Percentiles rank a stretch among this genome's conserved stretches.
phyloP scores from a whole-genome alignment of 192 early-diverging fungal species.

The Gigaspora rosea region DNA sequence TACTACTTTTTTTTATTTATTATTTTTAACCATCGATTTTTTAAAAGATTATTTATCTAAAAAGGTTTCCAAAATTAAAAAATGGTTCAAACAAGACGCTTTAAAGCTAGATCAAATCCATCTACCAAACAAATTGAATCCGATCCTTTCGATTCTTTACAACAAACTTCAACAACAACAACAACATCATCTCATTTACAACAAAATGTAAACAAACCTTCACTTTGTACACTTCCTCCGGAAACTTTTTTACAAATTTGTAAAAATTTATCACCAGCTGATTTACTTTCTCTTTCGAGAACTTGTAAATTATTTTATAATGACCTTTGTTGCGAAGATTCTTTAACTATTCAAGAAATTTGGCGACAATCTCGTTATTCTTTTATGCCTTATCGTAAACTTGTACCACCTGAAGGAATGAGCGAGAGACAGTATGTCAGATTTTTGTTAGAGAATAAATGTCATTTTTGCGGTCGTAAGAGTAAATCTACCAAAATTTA shows the following conservation, averaged over 20 bases:
- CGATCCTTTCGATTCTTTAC: too few species aligned
- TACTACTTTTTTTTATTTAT: too few species aligned
- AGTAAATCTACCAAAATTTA: background rate
- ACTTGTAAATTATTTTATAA: conserved; percentile 4
- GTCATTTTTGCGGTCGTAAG: background rate
- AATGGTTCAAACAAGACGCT: too few species aligned
- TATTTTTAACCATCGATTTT: too few species aligned
- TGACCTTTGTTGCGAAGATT: background rate
- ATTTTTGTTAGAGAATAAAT: background rate
- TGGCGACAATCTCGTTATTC: background rate
- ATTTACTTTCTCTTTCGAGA: background rate
- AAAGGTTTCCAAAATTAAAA: too few species aligned
- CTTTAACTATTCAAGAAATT: background rate
- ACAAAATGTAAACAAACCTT: background rate
- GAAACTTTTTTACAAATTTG: conserved; percentile 5
- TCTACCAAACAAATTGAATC: too few species aligned
- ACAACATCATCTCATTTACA: too few species aligned
- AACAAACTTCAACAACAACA: too few species aligned
- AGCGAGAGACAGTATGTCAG: background rate
- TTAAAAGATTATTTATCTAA: too few species aligned
- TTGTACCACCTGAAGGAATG: conserved; percentile 21
- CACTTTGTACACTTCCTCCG: background rate
- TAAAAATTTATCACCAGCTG: background rate
- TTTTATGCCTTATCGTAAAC: background rate
- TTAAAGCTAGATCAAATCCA: too few species aligned